A percentile compares a stretch with the other conserved stretches of the same genome.
These are phyloP conservation scores for Uronychia binucleata DNA, from an alignment of 73 alveolate genomes.

Conservation along the genomic window DNA sequence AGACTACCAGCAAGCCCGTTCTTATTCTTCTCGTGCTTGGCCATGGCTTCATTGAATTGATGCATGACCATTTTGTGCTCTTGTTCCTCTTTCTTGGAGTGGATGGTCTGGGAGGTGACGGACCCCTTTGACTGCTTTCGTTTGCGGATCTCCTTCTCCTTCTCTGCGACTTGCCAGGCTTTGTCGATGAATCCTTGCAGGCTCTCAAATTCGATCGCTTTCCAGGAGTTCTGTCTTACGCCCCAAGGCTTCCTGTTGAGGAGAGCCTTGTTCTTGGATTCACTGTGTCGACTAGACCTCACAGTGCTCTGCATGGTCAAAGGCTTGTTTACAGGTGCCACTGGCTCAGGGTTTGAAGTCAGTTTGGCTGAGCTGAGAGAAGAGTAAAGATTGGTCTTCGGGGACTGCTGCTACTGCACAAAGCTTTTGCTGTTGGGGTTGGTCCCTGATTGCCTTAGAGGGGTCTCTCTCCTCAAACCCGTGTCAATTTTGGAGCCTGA, in stretches of 20 bases:
- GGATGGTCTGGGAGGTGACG: too few species aligned
- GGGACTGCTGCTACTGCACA: neutral
- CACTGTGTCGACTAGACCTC: neutral
- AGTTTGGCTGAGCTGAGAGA: neutral
- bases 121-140: neutral
- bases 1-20: too few species aligned
- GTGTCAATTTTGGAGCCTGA: neutral
- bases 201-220: neutral
- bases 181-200: neutral
- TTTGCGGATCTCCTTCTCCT: neutral
- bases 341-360: neutral
- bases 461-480: neutral
- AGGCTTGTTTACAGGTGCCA: neutral
- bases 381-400: neutral
- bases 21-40: neutral
- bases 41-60: neutral
- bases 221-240: neutral
- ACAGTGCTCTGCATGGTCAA: neutral
- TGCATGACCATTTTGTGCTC: neutral
- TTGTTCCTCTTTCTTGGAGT: neutral
- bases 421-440: neutral
- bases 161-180: neutral
- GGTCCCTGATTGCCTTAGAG: neutral
- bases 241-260: conserved; percentile 2
- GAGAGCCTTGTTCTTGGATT: neutral